These are phyloP conservation scores for Jackrogersella multiformis DNA, from an alignment of 495 filamentous ascomycete genomes.

Conservation along the genomic window DNA sequence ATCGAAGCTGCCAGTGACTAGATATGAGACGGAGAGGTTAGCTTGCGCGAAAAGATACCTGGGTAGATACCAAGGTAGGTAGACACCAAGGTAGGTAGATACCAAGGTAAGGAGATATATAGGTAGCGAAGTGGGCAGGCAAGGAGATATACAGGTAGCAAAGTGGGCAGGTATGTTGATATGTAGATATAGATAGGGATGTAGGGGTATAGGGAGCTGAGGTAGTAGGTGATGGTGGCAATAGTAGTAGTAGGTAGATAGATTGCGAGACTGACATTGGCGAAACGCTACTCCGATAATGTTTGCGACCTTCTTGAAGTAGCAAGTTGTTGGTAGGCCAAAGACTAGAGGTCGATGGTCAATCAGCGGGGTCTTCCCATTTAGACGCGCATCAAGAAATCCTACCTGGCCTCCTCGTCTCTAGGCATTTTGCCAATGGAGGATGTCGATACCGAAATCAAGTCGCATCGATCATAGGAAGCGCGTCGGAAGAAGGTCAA, in stretches of 20 bases:
- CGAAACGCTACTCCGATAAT: slow-evolving; percentile 79
- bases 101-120: slow-evolving; percentile 10
- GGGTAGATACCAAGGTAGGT: too few relatives aligned
- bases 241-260: slow-evolving; percentile 18
- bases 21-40: slow-evolving; percentile 5
- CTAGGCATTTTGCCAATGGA: slow-evolving; percentile 59
- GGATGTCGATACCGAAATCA: slow-evolving; percentile 40
- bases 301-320: slow-evolving; percentile 71
- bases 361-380: slow-evolving; percentile 27
- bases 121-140: slow-evolving; percentile 21
- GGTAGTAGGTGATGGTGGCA: too few relatives aligned
- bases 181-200: too few relatives aligned
- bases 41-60: too few relatives aligned
- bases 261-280: slow-evolving; percentile 66
- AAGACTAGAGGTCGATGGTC: slow-evolving; percentile 45
- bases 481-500: slow-evolving; percentile 26
- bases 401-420: slow-evolving; percentile 61
- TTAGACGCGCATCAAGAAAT: slow-evolving; percentile 15
- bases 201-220: too few relatives aligned
- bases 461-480: slow-evolving; percentile 46
- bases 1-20: slow-evolving; percentile 92
- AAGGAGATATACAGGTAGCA: slow-evolving; percentile 11
- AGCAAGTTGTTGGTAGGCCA: slow-evolving; percentile 64
- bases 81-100: not conserved
- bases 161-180: not conserved